phyloP scores from a whole-genome alignment of 1,284 basidiomycete genomes.

The Sanghuangporus weigelae region DNA sequence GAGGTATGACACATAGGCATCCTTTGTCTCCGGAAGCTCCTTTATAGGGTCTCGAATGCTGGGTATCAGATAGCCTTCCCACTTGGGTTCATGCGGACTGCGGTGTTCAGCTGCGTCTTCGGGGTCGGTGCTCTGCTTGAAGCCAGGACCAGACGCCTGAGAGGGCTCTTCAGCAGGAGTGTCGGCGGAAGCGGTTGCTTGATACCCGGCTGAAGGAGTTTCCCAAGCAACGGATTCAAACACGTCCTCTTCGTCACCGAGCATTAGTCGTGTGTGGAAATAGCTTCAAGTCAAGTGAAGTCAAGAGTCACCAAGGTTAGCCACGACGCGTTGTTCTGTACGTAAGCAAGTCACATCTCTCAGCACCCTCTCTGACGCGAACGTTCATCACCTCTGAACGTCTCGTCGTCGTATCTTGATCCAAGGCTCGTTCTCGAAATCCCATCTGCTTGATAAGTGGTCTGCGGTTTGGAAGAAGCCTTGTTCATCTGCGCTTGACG shows the following conservation, averaged over 20 bases:
- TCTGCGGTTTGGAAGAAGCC: background rate
- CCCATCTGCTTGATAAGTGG: no score
- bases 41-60: slow-evolving; percentile 90
- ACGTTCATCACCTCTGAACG: slow-evolving; percentile 3
- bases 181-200: slow-evolving; percentile 27
- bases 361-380: background rate
- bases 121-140: slow-evolving; percentile 61
- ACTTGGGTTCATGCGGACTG: slow-evolving; percentile 72
- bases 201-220: slow-evolving; percentile 52
- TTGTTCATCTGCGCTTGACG: background rate
- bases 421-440: background rate
- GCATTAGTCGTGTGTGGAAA: slow-evolving; percentile 40
- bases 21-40: slow-evolving; percentile 93
- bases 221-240: slow-evolving; percentile 87
- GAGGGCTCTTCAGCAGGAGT: slow-evolving; percentile 24
- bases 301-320: background rate
- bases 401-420: background rate
- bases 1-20: slow-evolving; percentile 93
- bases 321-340: background rate
- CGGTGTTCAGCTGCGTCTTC: slow-evolving; percentile 51
- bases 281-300: background rate
- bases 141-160: slow-evolving; percentile 58
- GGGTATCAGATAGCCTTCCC: slow-evolving; percentile 86
- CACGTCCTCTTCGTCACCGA: slow-evolving; percentile 77
- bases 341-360: background rate